phyloP scores from a whole-genome alignment of 495 filamentous ascomycete species.

The Daldinia bambusicola region DNA sequence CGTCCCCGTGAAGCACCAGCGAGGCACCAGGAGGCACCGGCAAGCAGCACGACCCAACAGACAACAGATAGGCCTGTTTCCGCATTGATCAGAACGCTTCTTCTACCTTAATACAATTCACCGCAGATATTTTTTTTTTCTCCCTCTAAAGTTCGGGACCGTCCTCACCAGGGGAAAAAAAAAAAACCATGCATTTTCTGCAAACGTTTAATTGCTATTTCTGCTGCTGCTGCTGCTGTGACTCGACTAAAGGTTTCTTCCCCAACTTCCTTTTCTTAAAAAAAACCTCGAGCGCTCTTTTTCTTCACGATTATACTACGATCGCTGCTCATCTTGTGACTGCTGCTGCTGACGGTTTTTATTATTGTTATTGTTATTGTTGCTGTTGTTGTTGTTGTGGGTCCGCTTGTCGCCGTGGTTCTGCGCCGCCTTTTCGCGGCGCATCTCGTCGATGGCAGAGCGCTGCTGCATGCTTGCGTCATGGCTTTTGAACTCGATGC shows the following conservation, averaged over 20 bases:
- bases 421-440: slow-evolving; percentile 74
- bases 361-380: slow-evolving; percentile 46
- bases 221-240: too few species aligned
- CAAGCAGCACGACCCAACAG: slow-evolving; percentile 13
- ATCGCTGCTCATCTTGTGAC: slow-evolving; percentile 48
- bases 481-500: slow-evolving; percentile 93
- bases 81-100: slow-evolving; percentile 32
- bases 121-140: slow-evolving; percentile 4
- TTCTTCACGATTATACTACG: slow-evolving; percentile 18
- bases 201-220: slow-evolving; percentile 11
- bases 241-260: too few species aligned
- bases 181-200: slow-evolving; percentile 15
- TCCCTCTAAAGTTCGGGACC: slow-evolving; percentile 23
- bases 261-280: too few species aligned
- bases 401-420: slow-evolving; percentile 57
- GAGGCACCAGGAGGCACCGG: neutral
- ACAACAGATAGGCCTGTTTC: slow-evolving; percentile 12
- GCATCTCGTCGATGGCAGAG: slow-evolving; percentile 81
- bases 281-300: neutral
- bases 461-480: slow-evolving; percentile 83
- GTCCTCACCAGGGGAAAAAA: too few species aligned
- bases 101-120: slow-evolving; percentile 21
- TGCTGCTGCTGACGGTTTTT: slow-evolving; percentile 46
- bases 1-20: too few species aligned
- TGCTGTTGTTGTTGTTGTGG: slow-evolving; percentile 45